Evolutionary conservation across 1,284 basidiomycete genomes (phyloP), one percentile per base, ranked within the genome.

Genomic region (Cryptococcus depauperatus): DNA sequence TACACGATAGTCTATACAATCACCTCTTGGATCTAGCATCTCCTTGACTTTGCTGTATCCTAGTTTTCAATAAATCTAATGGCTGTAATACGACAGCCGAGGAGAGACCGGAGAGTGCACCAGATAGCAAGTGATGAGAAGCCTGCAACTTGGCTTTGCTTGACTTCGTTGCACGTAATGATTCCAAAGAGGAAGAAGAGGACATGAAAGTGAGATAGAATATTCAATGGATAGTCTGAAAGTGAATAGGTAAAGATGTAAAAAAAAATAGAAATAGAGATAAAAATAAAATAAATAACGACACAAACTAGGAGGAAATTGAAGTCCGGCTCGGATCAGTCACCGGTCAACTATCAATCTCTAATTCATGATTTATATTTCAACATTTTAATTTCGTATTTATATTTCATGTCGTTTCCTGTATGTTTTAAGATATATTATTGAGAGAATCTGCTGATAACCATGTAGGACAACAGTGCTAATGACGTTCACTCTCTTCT

Each of bases 51-150:
- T 91, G 85, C 66, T 92, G 86, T 51, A 91, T 64, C 34, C 88
- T 78, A 16, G 89, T 93, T 72, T 92, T 92, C 59, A 93, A 70
- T 26, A 92, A 74, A 69, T 92, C 89, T 54, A 92, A 55, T 1
- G 71, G 71, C 52, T 73, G 71, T 2, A 73, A 57, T 4, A 58
- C 58, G 8, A 73, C 58, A 0, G 70, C 64, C 0, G 60, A 65
- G 0, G 68, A 66, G 11, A 73, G 57, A 4, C 71, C 71, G 2
- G 64, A 68, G 7, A 69, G 52, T 3, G 59, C 71, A 6, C 71
- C 71, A 5, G 66, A 66, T 11, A 61, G 26, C 21, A 73, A 61
- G 50, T 73, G 70, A 54, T 73, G 68, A 9, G 51, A 43, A 4
- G 71, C 66, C 47, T 62, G 63, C 18, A 43, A 41, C 19, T 38